Percentiles rank a stretch among this genome's conserved stretches.
Conservation (phyloP, 768 basidiomycete genomes). For the Leccinum subtestaceum region DNA sequence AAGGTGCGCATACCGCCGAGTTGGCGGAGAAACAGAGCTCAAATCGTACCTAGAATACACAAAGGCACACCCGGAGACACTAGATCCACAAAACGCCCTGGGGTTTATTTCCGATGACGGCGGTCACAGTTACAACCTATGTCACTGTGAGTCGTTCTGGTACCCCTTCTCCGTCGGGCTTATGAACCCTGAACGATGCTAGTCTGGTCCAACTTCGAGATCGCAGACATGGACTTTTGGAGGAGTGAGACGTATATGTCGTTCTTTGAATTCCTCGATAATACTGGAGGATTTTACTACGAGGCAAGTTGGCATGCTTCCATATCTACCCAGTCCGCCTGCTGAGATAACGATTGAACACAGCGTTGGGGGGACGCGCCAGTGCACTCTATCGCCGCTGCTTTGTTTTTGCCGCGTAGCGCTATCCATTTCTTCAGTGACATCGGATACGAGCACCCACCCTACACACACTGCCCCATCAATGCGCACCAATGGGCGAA, state of each 20-base stretch:
- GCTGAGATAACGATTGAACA: neutral
- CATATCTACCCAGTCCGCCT: neutral
- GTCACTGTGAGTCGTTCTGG: slow-evolving; percentile 49
- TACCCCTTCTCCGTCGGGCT: neutral
- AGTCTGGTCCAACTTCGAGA: slow-evolving; percentile 97
- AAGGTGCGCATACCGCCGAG: slow-evolving; percentile 40
- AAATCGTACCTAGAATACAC: slow-evolving; percentile 23
- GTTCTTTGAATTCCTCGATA: slow-evolving; percentile 82
- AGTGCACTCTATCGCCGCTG: slow-evolving; percentile 88
- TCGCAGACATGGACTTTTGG: slow-evolving; percentile 84
- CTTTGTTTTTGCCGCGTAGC: slow-evolving; percentile 82
- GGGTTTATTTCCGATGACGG: slow-evolving; percentile 63
- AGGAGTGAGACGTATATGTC: slow-evolving; percentile 76
- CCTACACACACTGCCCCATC: slow-evolving; percentile 27
- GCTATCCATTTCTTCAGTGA: slow-evolving; percentile 95
- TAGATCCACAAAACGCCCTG: slow-evolving; percentile 54
- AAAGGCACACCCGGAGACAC: slow-evolving; percentile 44
- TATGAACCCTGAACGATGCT: neutral
- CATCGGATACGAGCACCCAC: slow-evolving; percentile 51
- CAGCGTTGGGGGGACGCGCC: slow-evolving; percentile 94
- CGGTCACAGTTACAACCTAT: slow-evolving; percentile 59
- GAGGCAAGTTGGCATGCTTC: slow-evolving; percentile 47
- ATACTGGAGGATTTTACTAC: slow-evolving; percentile 84
- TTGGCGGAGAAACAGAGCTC: slow-evolving; percentile 26
- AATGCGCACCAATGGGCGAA: slow-evolving; percentile 18